Evolutionary conservation across 176 grass and related monocot species (phyloP).

Genomic region (Cenchrus americanus): DNA sequence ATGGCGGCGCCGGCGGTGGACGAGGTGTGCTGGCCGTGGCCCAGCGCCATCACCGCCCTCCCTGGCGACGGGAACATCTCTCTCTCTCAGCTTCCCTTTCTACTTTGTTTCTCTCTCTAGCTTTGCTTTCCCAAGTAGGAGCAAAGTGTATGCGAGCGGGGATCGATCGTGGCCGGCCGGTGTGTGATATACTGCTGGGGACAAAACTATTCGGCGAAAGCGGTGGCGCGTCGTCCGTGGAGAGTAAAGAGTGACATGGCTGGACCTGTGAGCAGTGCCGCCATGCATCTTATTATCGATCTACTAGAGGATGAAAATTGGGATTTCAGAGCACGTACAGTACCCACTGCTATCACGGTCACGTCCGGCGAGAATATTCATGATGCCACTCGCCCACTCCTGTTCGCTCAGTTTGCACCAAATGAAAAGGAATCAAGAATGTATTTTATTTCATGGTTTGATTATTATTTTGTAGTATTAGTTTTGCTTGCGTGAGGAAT

Average conservation of each 20-base stretch:
- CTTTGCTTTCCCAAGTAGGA: conserved; percentile 4
- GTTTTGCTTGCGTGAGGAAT: no score
- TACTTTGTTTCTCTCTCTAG: conserved; percentile 24
- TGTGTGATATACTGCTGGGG: conserved; percentile 34
- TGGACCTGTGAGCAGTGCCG: conserved; percentile 1
- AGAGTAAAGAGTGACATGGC: neutral
- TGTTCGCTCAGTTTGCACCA: no score
- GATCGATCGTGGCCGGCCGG: neutral
- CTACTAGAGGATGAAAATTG: neutral
- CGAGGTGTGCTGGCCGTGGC: conserved; percentile 17
- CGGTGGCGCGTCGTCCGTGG: neutral
- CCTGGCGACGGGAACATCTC: conserved; percentile 61
- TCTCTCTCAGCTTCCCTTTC: neutral
- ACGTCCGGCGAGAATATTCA: no score
- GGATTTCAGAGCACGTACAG: neutral
- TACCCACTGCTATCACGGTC: no score
- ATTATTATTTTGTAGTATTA: no score
- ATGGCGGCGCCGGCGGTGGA: conserved; percentile 23
- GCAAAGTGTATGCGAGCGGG: neutral
- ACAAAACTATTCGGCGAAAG: conserved; percentile 50
- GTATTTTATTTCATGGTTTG: no score
- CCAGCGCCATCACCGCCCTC: conserved; percentile 43
- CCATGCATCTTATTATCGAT: conserved; percentile 22
- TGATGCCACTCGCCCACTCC: no score
- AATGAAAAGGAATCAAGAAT: no score